Conservation (phyloP, 805 yeast genomes). For the Yarrowia phangngaensis region DNA sequence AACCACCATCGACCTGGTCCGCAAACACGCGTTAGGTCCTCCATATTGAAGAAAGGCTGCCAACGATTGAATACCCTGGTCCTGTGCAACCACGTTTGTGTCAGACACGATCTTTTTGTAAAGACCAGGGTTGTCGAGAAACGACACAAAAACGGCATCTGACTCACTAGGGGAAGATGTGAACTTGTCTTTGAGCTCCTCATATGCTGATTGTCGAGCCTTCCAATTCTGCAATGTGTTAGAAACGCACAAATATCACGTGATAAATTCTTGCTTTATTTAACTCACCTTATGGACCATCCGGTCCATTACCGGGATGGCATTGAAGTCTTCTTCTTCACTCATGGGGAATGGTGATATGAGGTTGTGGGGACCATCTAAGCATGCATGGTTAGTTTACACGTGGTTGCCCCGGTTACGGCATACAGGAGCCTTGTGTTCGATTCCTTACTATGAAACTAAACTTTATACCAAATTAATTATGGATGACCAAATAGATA, state of each 20-base stretch:
- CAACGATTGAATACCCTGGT: slow-evolving; percentile 63
- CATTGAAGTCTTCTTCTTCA: slow-evolving; percentile 58
- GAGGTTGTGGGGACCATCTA: background rate
- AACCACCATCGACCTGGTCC: slow-evolving; percentile 34
- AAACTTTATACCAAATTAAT: too few relatives aligned
- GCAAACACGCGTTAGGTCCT: slow-evolving; percentile 45
- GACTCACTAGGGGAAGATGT: slow-evolving; percentile 51
- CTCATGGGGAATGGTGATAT: slow-evolving; percentile 32
- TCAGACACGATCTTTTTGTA: slow-evolving; percentile 64
- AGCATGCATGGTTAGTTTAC: too few relatives aligned
- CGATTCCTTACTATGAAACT: too few relatives aligned
- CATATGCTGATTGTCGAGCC: slow-evolving; percentile 76
- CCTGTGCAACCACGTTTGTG: slow-evolving; percentile 88
- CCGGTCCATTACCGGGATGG: slow-evolving; percentile 63
- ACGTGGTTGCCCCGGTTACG: too few relatives aligned
- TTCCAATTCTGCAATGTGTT: slow-evolving; percentile 67
- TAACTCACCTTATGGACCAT: slow-evolving; percentile 55
- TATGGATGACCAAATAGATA: too few relatives aligned
- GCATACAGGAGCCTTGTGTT: too few relatives aligned
- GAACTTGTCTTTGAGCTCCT: slow-evolving; percentile 55
- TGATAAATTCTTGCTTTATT: slow-evolving; percentile 1
- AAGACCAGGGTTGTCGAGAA: slow-evolving; percentile 51
- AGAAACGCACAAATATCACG: slow-evolving; percentile 8
- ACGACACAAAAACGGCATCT: slow-evolving; percentile 54
- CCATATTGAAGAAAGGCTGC: slow-evolving; percentile 55